Percentiles rank a stretch among this genome's conserved stretches.
These are phyloP conservation scores for Penicillium salamii DNA, from an alignment of 495 filamentous ascomycete genomes.

Conservation along the genomic window DNA sequence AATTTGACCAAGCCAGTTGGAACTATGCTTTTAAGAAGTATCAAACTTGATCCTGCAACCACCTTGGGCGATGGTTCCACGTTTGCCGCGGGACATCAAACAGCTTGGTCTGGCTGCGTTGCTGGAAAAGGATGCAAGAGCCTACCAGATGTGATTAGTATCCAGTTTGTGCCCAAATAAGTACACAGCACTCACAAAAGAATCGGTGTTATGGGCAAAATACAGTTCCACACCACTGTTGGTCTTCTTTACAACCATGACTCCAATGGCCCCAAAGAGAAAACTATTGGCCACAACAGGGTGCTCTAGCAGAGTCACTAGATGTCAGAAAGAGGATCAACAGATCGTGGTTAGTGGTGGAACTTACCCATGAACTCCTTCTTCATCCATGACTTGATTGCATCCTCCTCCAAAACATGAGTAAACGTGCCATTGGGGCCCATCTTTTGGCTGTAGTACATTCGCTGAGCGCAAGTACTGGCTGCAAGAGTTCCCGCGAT, in stretches of 20 bases:
- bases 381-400: conserved; percentile 67
- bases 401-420: conserved; percentile 65
- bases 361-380: conserved; percentile 74
- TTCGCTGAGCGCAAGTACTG: conserved; percentile 68
- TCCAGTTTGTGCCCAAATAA: not conserved
- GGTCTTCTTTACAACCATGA: conserved; percentile 80
- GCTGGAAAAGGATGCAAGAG: conserved; percentile 81
- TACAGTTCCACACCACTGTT: conserved; percentile 68
- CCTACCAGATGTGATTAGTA: conserved; percentile 40
- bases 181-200: conserved; percentile 56
- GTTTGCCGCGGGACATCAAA: conserved; percentile 73
- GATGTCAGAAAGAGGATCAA: no score
- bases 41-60: conserved; percentile 22
- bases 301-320: conserved; percentile 62
- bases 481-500: conserved; percentile 91
- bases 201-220: conserved; percentile 92
- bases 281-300: conserved; percentile 70
- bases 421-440: conserved; percentile 57
- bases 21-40: no score
- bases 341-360: no score
- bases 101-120: conserved; percentile 66
- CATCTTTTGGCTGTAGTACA: conserved; percentile 65
- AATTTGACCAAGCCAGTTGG: no score
- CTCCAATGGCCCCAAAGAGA: conserved; percentile 74
- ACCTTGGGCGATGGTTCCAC: conserved; percentile 41